Evolutionary conservation across 1,284 basidiomycete species (phyloP).

Genomic region (Trametes versicolor): DNA sequence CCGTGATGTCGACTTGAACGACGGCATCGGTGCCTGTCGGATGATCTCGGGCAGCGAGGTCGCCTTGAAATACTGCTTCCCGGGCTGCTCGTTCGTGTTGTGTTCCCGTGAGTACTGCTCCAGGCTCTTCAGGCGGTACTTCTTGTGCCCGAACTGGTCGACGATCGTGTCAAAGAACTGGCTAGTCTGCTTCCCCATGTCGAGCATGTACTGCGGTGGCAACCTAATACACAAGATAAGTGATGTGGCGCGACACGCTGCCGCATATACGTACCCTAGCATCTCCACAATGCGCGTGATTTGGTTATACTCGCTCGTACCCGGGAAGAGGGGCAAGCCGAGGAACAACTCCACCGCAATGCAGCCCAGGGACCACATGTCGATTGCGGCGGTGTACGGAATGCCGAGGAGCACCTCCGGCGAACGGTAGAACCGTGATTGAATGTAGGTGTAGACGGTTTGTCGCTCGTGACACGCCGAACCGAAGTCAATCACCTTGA

Average conservation of each 20-base stretch:
- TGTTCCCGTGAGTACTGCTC: constrained; percentile 98
- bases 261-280: constrained; percentile 80
- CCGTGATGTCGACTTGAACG: constrained; percentile 76
- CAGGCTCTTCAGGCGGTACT: constrained; percentile 89
- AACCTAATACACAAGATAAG: constrained; percentile 55
- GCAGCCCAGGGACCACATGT: constrained; percentile 96
- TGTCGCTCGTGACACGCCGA: constrained; percentile 98
- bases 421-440: constrained; percentile 98
- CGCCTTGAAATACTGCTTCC: constrained; percentile 99
- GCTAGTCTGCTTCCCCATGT: constrained; percentile 93
- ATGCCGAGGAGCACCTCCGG: constrained; percentile 97
- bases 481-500: constrained; percentile 99
- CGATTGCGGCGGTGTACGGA: constrained; percentile 93
- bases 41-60: constrained; percentile 95
- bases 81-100: constrained; percentile 94
- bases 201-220: constrained; percentile 94
- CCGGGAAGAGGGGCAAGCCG: constrained; percentile 95
- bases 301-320: constrained; percentile 99
- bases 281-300: constrained; percentile 97
- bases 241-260: background rate
- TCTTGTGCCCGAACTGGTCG: constrained; percentile 88
- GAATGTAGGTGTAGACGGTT: constrained; percentile 99
- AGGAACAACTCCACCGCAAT: constrained; percentile 99
- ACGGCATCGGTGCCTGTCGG: constrained; percentile 92
- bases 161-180: constrained; percentile 93